Evolutionary conservation across 2,329 filamentous ascomycete species (phyloP).

Genomic region (Helotiales sp.): DNA sequence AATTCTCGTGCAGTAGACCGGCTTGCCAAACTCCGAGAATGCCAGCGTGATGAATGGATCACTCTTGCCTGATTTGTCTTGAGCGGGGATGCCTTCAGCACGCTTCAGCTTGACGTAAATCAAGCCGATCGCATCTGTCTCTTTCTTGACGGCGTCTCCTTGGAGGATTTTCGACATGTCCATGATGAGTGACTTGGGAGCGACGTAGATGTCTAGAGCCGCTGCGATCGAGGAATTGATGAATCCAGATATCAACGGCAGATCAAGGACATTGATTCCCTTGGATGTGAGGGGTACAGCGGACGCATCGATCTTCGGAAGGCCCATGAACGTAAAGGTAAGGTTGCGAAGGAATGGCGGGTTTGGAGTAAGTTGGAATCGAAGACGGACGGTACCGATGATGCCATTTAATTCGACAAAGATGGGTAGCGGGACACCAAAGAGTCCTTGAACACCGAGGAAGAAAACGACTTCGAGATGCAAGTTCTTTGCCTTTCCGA

Average conservation of each 20-base stretch:
- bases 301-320: conserved; percentile 32
- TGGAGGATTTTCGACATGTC: conserved; percentile 33
- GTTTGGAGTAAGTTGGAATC: conserved; percentile 31
- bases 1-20: conserved; percentile 29
- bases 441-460: conserved; percentile 29
- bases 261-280: conserved; percentile 30
- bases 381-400: conserved; percentile 29
- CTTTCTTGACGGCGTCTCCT: conserved; percentile 31
- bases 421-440: conserved; percentile 29
- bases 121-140: conserved; percentile 29
- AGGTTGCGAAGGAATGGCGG: conserved; percentile 31
- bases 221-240: conserved; percentile 32
- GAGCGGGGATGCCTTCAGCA: conserved; percentile 27
- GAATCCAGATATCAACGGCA: conserved; percentile 30
- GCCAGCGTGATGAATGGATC: conserved; percentile 33
- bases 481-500: conserved; percentile 35
- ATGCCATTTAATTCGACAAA: conserved; percentile 33
- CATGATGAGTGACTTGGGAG: conserved; percentile 33
- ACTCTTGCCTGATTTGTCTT: conserved; percentile 31
- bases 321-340: conserved; percentile 34
- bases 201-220: conserved; percentile 31
- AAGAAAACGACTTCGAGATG: conserved; percentile 34
- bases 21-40: conserved; percentile 31
- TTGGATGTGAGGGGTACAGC: conserved; percentile 30
- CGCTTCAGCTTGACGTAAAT: conserved; percentile 34